Conservation (phyloP, 208 protist species). For the Trypanosoma caninum region DNA sequence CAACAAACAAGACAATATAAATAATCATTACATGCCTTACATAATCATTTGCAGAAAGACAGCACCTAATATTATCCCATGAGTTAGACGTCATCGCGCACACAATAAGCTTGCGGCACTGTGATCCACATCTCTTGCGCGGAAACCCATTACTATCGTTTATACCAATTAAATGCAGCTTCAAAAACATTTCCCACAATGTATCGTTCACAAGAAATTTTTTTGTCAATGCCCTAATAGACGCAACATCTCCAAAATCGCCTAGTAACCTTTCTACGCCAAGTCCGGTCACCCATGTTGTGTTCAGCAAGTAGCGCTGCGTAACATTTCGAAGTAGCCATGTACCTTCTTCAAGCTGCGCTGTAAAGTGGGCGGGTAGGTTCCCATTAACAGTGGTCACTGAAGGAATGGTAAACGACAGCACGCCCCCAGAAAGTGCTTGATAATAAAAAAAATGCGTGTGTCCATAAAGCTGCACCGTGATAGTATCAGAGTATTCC, state of each 20-base stretch:
- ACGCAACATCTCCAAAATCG: slow-evolving; percentile 24
- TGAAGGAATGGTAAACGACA: slow-evolving; percentile 49
- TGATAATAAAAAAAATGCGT: slow-evolving; percentile 59
- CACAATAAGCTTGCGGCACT: slow-evolving; percentile 46
- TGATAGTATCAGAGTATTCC: slow-evolving; percentile 37
- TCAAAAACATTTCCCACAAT: slow-evolving; percentile 45
- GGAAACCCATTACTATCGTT: slow-evolving; percentile 31
- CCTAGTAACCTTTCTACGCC: slow-evolving; percentile 30
- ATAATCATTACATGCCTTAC: not conserved
- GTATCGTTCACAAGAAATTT: slow-evolving; percentile 26
- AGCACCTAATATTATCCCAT: slow-evolving; percentile 35
- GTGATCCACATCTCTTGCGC: slow-evolving; percentile 24
- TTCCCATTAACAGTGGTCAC: slow-evolving; percentile 65
- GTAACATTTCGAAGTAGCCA: slow-evolving; percentile 36
- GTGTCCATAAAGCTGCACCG: slow-evolving; percentile 72
- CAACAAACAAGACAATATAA: slow-evolving; percentile 5
- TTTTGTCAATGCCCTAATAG: slow-evolving; percentile 17
- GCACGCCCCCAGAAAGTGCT: slow-evolving; percentile 24
- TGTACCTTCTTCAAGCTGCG: slow-evolving; percentile 26
- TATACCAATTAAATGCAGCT: slow-evolving; percentile 41
- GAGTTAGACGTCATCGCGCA: slow-evolving; percentile 48
- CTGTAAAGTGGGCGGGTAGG: slow-evolving; percentile 65
- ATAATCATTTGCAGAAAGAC: slow-evolving; percentile 14
- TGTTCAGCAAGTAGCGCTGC: slow-evolving; percentile 41
- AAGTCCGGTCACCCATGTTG: slow-evolving; percentile 33